phyloP scores from a whole-genome alignment of 805 yeast genomes.

The Ogataea zsoltii region DNA sequence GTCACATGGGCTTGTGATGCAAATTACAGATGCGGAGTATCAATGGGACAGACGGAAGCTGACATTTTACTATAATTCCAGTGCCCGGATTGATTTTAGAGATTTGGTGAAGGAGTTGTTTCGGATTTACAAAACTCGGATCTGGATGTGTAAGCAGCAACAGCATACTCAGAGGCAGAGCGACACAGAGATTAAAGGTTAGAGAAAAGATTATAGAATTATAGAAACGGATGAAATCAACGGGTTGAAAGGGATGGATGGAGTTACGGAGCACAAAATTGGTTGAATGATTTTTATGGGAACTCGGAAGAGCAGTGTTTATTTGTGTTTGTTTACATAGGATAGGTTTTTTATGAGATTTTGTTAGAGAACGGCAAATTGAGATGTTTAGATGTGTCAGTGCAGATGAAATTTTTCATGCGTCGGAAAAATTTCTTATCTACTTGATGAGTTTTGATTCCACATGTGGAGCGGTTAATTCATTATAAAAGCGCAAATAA shows the following conservation, averaged over 20 bases:
- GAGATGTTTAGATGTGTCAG: not conserved
- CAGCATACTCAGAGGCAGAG: conserved; percentile 9
- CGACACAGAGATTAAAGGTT: conserved; percentile 1
- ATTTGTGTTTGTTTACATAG: not conserved
- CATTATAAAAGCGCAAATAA: no score
- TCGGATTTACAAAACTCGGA: conserved; percentile 74
- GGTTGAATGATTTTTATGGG: not conserved
- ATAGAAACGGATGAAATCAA: conserved; percentile 8
- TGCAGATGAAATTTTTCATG: no score
- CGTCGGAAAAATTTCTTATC: no score
- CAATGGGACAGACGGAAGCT: conserved; percentile 84
- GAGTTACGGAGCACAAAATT: not conserved
- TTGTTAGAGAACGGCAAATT: conserved; percentile 2
- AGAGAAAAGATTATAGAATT: conserved; percentile 4
- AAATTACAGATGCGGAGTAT: conserved; percentile 74
- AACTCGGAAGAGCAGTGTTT: not conserved
- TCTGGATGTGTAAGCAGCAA: conserved; percentile 70
- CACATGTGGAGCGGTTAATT: no score
- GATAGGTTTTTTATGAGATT: conserved; percentile 2
- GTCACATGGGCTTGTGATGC: conserved; percentile 53
- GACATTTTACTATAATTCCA: conserved; percentile 68
- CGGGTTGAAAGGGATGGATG: not conserved
- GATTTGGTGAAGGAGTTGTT: conserved; percentile 75
- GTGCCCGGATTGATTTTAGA: conserved; percentile 71
- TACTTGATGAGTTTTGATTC: no score